Evolutionary conservation across 176 grass and related monocot species (phyloP), one percentile per base, ranked within the genome.

Genomic region (Aegilops bicornis): DNA sequence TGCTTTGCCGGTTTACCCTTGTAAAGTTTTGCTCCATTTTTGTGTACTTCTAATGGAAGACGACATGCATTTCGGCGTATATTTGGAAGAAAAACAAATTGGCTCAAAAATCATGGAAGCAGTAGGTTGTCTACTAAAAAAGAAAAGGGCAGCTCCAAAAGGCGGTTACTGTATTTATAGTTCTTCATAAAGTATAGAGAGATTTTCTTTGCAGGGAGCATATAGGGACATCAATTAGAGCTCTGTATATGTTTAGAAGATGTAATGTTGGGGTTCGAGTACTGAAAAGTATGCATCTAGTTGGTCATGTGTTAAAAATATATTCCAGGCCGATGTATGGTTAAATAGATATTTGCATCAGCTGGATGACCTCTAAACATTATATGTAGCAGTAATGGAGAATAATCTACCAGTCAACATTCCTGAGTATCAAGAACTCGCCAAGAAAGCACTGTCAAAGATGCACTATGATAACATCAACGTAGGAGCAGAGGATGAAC

Each of bases 391-490:
- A 89, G 87, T 84, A 82, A 98, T 98, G 95, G 91, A 89, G 66
- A 67, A 87, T 24, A 76, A 87, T n/a, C 83, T 85, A 85, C 92
- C 92, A 47, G 90, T 94, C 73, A 98, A 98, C 83, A 8, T 92
- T 56, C 31, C 33, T 1, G 96, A 94, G 84, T 96, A 88, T 61
- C 85, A 98, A 88, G 90, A 92, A 76, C 78, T 89, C 7, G 96
- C 96, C 9, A 94, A 89, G 65, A 87, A 86, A 88, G 82, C 82
- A 54, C 80, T 98, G 31, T 88, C 90, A 39, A 96, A 96, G 84
- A 98, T 96, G 93, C 45, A 87, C 68, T 98, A 91, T 87, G 96
- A 98, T 79, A 96, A 68, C 66, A 89, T 94, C 78, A 92, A 79
- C 6, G 90, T 91, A 3, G 96, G 93, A 88, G 96, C 96, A 1